Conservation (phyloP, 2,329 filamentous ascomycete species). For the Neopestalotiopsis sp. region DNA sequence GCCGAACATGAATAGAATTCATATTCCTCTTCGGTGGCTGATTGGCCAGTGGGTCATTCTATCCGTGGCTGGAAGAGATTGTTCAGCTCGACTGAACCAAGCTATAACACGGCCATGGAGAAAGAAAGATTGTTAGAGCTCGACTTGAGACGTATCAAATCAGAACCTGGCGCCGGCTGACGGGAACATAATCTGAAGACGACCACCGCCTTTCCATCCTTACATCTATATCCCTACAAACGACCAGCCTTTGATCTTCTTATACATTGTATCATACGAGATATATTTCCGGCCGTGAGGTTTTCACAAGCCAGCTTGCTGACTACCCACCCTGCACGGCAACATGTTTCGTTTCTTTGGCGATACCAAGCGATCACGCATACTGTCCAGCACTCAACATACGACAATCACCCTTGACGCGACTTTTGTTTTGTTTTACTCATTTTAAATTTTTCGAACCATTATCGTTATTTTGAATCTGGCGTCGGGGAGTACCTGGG, state of each 20-base stretch:
- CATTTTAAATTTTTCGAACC: not conserved
- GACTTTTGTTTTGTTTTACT: not conserved
- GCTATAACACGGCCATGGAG: not conserved
- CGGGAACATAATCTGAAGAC: not conserved
- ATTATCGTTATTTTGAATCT: slow-evolving; percentile 17
- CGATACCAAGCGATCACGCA: slow-evolving; percentile 5
- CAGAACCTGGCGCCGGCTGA: not conserved
- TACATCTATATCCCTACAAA: not conserved
- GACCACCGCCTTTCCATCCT: not conserved
- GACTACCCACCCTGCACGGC: not conserved
- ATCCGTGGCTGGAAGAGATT: not conserved
- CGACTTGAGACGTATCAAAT: not conserved
- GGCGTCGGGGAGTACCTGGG: slow-evolving; percentile 21
- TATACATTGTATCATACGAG: slow-evolving; percentile 1
- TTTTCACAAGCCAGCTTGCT: not conserved
- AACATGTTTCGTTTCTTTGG: not conserved
- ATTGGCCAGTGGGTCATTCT: not conserved
- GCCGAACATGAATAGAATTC: slow-evolving; percentile 33
- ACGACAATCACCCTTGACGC: not conserved
- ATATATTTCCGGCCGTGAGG: not conserved
- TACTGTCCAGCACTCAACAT: not conserved
- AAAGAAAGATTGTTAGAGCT: not conserved
- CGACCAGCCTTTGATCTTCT: slow-evolving; percentile 4
- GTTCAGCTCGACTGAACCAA: not conserved
- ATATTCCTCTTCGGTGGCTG: slow-evolving; percentile 15